Conservation (phyloP, 768 basidiomycete species). For the Jaapia argillacea region DNA sequence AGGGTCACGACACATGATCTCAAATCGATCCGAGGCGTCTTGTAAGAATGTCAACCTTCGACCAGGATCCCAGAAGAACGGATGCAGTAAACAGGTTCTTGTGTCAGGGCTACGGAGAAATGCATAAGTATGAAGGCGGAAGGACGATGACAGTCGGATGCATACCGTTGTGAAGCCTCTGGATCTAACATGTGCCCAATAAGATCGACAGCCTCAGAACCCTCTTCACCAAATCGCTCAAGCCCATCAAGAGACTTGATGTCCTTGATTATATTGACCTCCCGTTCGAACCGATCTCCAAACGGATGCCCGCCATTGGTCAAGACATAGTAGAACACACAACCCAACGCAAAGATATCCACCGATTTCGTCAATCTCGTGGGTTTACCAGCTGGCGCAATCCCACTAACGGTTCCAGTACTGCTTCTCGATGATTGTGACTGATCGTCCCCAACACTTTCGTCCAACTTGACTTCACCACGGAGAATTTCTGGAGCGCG, state of each 20-base stretch:
- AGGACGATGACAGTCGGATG: neutral
- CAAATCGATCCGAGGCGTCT: conserved; percentile 95
- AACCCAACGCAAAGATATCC: conserved; percentile 94
- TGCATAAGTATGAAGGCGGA: neutral
- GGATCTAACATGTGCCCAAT: conserved; percentile 72
- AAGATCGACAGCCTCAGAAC: conserved; percentile 79
- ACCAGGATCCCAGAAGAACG: conserved; percentile 92
- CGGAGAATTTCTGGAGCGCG: conserved; percentile 92
- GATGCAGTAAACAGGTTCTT: conserved; percentile 78
- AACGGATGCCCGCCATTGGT: conserved; percentile 90
- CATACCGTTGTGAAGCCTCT: conserved; percentile 64
- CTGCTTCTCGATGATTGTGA: conserved; percentile 63
- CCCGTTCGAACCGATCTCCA: conserved; percentile 88
- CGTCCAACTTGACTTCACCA: conserved; percentile 90
- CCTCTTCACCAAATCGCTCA: conserved; percentile 85
- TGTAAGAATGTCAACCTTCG: conserved; percentile 89
- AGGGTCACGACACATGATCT: conserved; percentile 94
- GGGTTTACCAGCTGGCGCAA: conserved; percentile 30
- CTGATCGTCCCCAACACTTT: conserved; percentile 49
- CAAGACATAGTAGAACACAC: conserved; percentile 88
- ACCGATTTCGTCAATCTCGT: conserved; percentile 87
- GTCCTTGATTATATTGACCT: conserved; percentile 87
- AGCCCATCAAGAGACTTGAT: conserved; percentile 60
- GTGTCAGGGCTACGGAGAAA: conserved; percentile 65
- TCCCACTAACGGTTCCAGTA: conserved; percentile 34